Conservation (phyloP, 2,329 filamentous ascomycete species). For the Neoascochyta sp. region DNA sequence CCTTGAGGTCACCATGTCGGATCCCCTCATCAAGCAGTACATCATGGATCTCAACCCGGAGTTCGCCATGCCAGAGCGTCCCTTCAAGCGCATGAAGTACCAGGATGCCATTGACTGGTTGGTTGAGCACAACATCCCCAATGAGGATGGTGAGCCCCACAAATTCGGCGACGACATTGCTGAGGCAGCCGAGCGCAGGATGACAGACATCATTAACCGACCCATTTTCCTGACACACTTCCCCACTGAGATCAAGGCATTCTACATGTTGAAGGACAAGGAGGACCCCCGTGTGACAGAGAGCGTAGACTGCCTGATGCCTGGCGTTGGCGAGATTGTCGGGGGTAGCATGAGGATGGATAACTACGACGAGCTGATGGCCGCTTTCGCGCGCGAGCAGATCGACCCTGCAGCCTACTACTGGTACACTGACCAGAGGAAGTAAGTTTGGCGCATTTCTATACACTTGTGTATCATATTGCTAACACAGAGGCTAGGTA, state of each 20-base stretch:
- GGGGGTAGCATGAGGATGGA: conserved; percentile 96
- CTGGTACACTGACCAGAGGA: conserved; percentile 98
- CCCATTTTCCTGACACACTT: conserved; percentile 98
- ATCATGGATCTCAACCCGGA: conserved; percentile 87
- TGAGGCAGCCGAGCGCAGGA: conserved; percentile 90
- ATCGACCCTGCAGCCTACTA: conserved; percentile 86
- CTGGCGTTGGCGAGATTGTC: conserved; percentile 94
- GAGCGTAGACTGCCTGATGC: conserved; percentile 84
- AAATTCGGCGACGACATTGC: conserved; percentile 96
- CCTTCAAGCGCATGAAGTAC: conserved; percentile 95
- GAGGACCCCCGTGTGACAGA: conserved; percentile 82
- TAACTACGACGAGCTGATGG: conserved; percentile 78
- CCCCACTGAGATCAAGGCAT: conserved; percentile 95
- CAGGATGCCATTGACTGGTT: conserved; percentile 93
- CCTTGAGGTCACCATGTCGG: conserved; percentile 69
- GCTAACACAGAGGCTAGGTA: conserved; percentile 56
- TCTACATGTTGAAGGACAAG: conserved; percentile 94
- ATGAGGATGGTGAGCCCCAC: conserved; percentile 88
- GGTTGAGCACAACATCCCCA: conserved; percentile 80
- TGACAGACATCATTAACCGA: conserved; percentile 94
- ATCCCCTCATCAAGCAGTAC: conserved; percentile 67
- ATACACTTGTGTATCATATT: conserved; percentile 1
- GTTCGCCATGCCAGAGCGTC: conserved; percentile 75
- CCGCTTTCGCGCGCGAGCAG: conserved; percentile 79
- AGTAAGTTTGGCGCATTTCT: conserved; percentile 56